Base-by-base conservation (phyloP, 83 land plant genomes). In the Thuja plicata region DNA sequence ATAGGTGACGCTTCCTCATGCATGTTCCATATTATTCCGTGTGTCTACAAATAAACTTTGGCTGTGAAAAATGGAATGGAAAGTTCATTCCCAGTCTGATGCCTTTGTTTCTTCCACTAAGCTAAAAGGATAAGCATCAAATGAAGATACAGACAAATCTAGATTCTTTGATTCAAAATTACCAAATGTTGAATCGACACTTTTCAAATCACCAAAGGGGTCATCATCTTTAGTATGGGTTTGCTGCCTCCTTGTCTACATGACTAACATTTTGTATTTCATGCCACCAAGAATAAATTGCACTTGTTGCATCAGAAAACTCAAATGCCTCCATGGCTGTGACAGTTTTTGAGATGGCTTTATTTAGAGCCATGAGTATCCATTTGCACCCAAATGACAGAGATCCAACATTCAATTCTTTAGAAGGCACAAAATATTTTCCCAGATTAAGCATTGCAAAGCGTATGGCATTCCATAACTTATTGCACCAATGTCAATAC, bases 401-500 rank as follows among this genome's bases (percentile, higher is more conserved):
- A 62, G 90, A 77, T 30, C 90, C 66, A 46, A 93, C 87, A 34
- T 66, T 79, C 38, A 94, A 19, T n/a, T 84, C 88, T 27, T 86
- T 34, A 73, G 93, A 93, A 71, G 98, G 96, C 35, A 57, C 35
- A 73, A 94, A 97, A 84, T 91, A 91, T 83, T 92, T 91, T 76
- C 96, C 96, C 37, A 97, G 90, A 78, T 95, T 96, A 76, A 91
- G 89, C 96, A 96, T 94, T 27, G 97, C 98, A 89, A 97, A 97
- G 37, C 98, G 92, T 40, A 94, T 92, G 27, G 95, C 99, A 93
- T 97, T 97, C 99, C 99, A 97, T 17, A 97, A 60, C 77, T 98
- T 98, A 82, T 98, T 98, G 86, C 99, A 98, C 97, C 97, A 98
- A 43, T 96, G 96, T 24, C 99, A 95, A 86, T 98, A 98, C 0